These are phyloP conservation scores for Calonectria pteridis DNA, from an alignment of 2,329 filamentous ascomycete genomes.

Conservation along the genomic window DNA sequence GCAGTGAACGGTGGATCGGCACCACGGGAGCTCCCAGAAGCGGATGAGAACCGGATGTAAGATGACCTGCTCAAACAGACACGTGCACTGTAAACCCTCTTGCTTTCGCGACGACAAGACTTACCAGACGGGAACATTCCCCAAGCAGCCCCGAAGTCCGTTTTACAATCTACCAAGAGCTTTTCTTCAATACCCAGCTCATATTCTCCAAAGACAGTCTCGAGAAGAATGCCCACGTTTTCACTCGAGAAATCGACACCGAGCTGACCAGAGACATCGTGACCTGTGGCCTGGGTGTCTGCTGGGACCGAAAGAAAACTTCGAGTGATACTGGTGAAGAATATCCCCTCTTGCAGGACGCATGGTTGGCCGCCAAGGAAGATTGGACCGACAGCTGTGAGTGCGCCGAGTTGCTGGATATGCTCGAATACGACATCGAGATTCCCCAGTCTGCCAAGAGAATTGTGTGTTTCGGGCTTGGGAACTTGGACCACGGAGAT, in stretches of 20 bases:
- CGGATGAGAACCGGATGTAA: not conserved
- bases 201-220: not conserved
- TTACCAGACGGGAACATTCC: not conserved
- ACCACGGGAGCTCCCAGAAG: too few relatives aligned
- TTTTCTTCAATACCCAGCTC: not conserved
- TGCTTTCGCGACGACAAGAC: not conserved
- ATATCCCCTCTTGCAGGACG: not conserved
- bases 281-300: not conserved
- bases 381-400: not conserved
- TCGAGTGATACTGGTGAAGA: not conserved
- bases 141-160: not conserved
- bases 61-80: not conserved
- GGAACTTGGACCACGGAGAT: not conserved
- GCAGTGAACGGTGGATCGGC: not conserved
- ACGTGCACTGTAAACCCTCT: too few relatives aligned
- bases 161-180: not conserved
- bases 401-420: not conserved
- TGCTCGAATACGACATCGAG: not conserved
- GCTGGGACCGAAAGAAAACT: not conserved
- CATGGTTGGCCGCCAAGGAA: not conserved
- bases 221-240: not conserved
- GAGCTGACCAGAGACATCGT: not conserved
- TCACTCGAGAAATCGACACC: not conserved
- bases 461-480: conserved; percentile 22
- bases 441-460: conserved; percentile 3